These are phyloP conservation scores for Wallacemonas collosoma DNA, from an alignment of 208 protist genomes.

Conservation along the genomic window DNA sequence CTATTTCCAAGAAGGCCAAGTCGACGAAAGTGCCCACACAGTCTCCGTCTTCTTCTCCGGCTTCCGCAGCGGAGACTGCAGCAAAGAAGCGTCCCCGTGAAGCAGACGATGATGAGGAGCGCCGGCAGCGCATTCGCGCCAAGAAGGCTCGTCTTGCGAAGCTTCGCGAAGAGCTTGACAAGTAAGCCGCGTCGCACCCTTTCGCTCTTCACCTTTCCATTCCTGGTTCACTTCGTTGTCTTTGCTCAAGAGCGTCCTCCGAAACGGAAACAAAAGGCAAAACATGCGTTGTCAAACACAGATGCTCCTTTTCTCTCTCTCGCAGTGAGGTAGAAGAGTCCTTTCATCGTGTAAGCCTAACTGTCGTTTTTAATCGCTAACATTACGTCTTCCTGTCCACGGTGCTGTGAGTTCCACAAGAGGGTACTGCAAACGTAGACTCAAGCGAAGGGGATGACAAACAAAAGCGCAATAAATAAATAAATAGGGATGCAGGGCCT, in stretches of 20 bases:
- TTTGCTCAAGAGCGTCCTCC: neutral
- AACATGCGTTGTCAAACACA: too few species aligned
- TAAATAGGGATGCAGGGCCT: too few species aligned
- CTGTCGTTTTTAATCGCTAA: neutral
- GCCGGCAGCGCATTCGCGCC: slow-evolving; percentile 56
- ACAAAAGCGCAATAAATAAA: too few species aligned
- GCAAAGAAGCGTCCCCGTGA: slow-evolving; percentile 31
- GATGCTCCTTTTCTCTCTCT: neutral
- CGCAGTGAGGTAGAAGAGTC: neutral
- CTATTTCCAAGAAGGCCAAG: slow-evolving; percentile 12
- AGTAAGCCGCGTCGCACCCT: slow-evolving; percentile 9
- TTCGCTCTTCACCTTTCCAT: neutral
- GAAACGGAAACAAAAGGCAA: too few species aligned
- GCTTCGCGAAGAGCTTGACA: slow-evolving; percentile 49
- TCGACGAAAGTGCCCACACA: slow-evolving; percentile 3
- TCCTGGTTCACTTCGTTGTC: neutral
- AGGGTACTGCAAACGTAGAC: too few species aligned
- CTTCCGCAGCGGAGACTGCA: neutral
- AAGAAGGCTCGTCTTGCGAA: slow-evolving; percentile 67
- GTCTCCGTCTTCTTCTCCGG: neutral
- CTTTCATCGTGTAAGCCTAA: neutral
- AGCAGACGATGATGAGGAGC: slow-evolving; percentile 31
- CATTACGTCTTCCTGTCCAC: neutral
- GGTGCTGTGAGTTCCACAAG: too few species aligned
- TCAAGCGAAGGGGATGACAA: too few species aligned